Conservation (phyloP, 2,329 filamentous ascomycete genomes). For the Fusarium sp. region DNA sequence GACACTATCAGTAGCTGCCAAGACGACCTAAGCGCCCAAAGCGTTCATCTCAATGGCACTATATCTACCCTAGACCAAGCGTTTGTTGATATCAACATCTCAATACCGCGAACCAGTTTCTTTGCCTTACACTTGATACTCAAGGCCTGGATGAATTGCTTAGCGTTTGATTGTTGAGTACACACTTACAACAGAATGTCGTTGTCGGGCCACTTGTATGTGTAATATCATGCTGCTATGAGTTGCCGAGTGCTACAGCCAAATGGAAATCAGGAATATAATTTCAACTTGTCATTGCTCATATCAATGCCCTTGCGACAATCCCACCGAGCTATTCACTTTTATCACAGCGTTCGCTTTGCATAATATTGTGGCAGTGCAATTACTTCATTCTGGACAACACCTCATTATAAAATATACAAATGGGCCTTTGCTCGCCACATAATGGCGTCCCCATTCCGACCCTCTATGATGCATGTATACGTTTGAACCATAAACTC, state of each 20-base stretch:
- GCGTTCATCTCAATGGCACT: background rate
- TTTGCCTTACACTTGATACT: background rate
- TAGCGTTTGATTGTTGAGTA: too few species aligned
- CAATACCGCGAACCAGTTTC: background rate
- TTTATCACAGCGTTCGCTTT: background rate
- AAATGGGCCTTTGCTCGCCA: slow-evolving; percentile 14
- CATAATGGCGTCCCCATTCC: slow-evolving; percentile 12
- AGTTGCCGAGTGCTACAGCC: too few species aligned
- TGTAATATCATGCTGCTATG: too few species aligned
- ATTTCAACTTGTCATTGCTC: too few species aligned
- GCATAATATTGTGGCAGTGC: background rate
- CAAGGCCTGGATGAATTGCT: background rate
- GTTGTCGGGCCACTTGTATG: background rate
- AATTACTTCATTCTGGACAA: slow-evolving; percentile 32
- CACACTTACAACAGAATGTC: too few species aligned
- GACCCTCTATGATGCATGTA: slow-evolving; percentile 31
- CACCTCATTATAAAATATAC: slow-evolving; percentile 39
- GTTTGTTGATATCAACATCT: background rate
- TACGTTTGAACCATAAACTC: slow-evolving; percentile 40
- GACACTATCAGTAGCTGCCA: background rate
- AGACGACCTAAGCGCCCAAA: background rate
- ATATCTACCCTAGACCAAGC: background rate
- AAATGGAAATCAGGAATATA: too few species aligned
- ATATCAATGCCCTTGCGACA: background rate
- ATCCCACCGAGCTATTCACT: background rate